A percentile compares a stretch with the other conserved stretches of the same genome.
Evolutionary conservation across 2,329 filamentous ascomycete genomes (phyloP).

Genomic region (Pyricularia pennisetigena): DNA sequence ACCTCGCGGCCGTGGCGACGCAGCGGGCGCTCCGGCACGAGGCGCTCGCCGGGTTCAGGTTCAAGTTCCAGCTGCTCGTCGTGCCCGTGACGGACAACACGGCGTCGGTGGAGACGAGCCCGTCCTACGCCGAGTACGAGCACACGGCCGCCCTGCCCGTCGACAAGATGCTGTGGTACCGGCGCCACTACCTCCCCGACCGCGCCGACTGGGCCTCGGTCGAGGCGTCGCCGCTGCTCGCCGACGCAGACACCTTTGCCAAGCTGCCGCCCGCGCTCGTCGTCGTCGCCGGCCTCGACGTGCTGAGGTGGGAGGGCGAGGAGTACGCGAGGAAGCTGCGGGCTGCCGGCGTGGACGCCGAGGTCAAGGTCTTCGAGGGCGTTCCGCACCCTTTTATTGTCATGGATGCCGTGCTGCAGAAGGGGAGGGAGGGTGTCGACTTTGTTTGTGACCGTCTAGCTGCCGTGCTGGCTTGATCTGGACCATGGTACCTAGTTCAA

Average conservation of each 20-base stretch:
- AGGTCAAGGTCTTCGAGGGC: constrained; percentile 13
- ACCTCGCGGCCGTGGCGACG: constrained; percentile 18
- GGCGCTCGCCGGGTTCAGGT: not conserved
- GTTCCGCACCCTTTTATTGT: not conserved
- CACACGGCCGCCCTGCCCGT: constrained; percentile 20
- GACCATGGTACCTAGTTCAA: too few relatives aligned
- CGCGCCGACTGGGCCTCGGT: constrained; percentile 14
- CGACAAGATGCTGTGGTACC: constrained; percentile 22
- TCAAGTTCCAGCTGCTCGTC: constrained; percentile 2
- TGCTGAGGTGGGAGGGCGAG: constrained; percentile 21
- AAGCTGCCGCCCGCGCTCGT: constrained; percentile 21
- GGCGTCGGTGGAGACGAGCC: not conserved
- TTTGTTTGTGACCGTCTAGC: not conserved
- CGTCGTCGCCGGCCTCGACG: constrained; percentile 20
- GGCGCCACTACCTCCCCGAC: constrained; percentile 20
- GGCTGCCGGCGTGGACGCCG: constrained; percentile 7
- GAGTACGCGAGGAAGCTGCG: constrained; percentile 17
- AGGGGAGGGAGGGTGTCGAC: not conserved
- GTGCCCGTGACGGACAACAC: constrained; percentile 4
- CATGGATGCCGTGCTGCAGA: not conserved
- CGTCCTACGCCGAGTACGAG: not conserved
- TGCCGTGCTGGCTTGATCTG: not conserved
- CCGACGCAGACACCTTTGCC: constrained; percentile 13
- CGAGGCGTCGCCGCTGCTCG: constrained; percentile 21
- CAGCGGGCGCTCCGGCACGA: not conserved